Base-by-base conservation (phyloP, 768 basidiomycete genomes). In the Boletus edulis region DNA sequence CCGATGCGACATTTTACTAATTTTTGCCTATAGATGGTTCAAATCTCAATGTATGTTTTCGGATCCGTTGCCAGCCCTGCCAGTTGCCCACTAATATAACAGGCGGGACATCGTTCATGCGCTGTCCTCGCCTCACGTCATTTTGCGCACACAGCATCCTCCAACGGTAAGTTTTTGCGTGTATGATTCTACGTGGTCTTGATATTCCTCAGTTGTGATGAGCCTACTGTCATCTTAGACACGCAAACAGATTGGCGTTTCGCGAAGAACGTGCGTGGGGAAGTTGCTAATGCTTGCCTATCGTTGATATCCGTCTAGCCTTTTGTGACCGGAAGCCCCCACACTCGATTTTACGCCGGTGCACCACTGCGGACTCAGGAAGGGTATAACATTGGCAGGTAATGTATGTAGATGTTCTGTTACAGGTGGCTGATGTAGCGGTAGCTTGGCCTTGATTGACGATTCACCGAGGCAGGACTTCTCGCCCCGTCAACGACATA, bases 281-380 rank as follows among this genome's bases (percentile, higher is more conserved):
- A 24, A 39, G 13, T 32, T 46, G 1, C 15, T 20, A 18, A 20
- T 35, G 27, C 18, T 39, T n/a, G 52, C 34, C 12, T 14, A 46
- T 42, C 9, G 24, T 40, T 56, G 11, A 53, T 40, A 47, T 29
- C 46, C 24, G 18, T 55, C 9, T 56, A 94, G 89, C 92, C 91
- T 0, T 74, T 87, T 51, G 89, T 92, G 38, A 75, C 70, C 2
- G 86, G 83, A 5, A 62, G 75, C 29, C 89, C 91, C 6, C 68
- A 83, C 55, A 78, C 93, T 31, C 81, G 92, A 18, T 98, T 98
- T 69, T 96, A 94, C 67, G 95, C 94, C 4, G 94, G 92, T 15
- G 92, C 92, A 27, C 94, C 94, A 5, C 66, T 98, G 42, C 80
- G 92, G 44, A 97, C 95, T 3, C 81, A 86, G 49, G 94, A 97